Evolutionary conservation across 139 green algal species (phyloP), one percentile per base, ranked within the genome.

Genomic region (Trebouxia sp.): DNA sequence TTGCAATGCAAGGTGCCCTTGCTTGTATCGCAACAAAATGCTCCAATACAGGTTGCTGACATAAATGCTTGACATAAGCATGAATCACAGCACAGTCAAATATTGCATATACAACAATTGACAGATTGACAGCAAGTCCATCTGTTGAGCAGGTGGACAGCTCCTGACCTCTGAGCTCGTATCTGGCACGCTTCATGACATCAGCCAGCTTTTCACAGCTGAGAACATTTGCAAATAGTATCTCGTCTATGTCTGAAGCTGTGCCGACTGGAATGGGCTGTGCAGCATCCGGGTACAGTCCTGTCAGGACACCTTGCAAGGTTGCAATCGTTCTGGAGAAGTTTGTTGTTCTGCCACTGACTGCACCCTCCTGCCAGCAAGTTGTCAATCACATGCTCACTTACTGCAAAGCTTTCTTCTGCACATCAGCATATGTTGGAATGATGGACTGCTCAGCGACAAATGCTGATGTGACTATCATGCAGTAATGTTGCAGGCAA

Each of bases 301-400:
- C 92, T 0, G 87, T 90, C 26, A 95, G 80, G 56, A 95, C 91
- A 10, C 91, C 91, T 28, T 85, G 80, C 62, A 95, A 80, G 10
- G 89, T 95, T 35, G 78, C 86, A 11, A 90, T 76, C 0, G 92
- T 95, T 22, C 92, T 81, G 37, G 75, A 51, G 80, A 90, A 90
- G 72, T 93, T 94, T 42, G 92, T 95, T 53, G 86, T 93, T 79
- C 87, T 86, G 0, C 78, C 78, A 32, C n/a, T 39, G 20, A 83
- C 67, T 26, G 47, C 43, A 3, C 43, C 65, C 17, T 65, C 78
- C 78, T 83, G 79, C 50, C 42, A 17, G 17, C n/a, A n/a, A n/a
- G n/a, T n/a, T n/a, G n/a, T n/a, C n/a, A n/a, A n/a, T n/a, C n/a
- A n/a, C n/a, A n/a, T n/a, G n/a, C n/a, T n/a, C n/a, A n/a, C n/a